phyloP scores from a whole-genome alignment of 1,284 basidiomycete genomes.

The Ganoderma sp. region DNA sequence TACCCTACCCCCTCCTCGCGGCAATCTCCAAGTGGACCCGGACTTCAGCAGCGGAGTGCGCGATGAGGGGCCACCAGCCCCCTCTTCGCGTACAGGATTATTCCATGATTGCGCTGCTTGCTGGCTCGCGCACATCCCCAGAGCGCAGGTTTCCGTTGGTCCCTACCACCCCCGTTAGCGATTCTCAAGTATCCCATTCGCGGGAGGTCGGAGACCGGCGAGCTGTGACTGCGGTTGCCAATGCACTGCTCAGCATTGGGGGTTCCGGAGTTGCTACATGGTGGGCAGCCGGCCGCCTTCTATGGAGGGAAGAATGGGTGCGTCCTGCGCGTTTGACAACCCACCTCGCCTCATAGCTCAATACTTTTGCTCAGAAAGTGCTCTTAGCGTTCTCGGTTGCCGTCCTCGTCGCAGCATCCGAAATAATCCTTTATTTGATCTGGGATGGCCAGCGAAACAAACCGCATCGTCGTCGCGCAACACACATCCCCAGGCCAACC shows the following conservation, averaged over 20 bases:
- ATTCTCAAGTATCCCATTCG: conserved; percentile 49
- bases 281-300: conserved; percentile 69
- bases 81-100: conserved; percentile 60
- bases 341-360: too few species aligned
- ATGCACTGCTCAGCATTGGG: conserved; percentile 70
- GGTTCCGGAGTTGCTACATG: conserved; percentile 71
- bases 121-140: conserved; percentile 75
- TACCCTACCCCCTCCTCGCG: conserved; percentile 65
- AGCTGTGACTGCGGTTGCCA: conserved; percentile 70
- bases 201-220: conserved; percentile 59
- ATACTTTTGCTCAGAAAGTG: conserved; percentile 53
- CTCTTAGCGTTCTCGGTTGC: conserved; percentile 65
- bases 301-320: conserved; percentile 77
- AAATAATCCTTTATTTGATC: conserved; percentile 71
- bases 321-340: conserved; percentile 35
- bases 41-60: conserved; percentile 50
- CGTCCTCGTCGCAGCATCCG: conserved; percentile 66
- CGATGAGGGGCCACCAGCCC: conserved; percentile 51
- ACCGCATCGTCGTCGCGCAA: conserved; percentile 21
- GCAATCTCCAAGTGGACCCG: conserved; percentile 72
- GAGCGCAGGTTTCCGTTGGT: conserved; percentile 62
- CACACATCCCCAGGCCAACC: neutral
- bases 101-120: conserved; percentile 74
- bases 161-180: conserved; percentile 49
- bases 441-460: conserved; percentile 59